Evolutionary conservation across 441 rosid species (phyloP).

Genomic region (Manihot esculenta): DNA sequence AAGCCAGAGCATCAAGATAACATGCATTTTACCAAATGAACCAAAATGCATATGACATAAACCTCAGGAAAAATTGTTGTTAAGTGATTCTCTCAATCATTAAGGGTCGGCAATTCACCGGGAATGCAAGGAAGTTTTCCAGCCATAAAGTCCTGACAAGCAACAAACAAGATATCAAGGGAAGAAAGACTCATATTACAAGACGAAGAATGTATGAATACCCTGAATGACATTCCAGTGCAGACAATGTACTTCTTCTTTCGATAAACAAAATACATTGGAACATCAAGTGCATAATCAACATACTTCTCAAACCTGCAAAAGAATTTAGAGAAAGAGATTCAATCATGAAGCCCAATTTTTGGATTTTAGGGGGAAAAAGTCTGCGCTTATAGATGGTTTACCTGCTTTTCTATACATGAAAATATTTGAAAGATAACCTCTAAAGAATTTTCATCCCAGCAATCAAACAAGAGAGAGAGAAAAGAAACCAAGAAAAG

Average conservation of each 20-base stretch:
- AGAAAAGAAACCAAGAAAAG: too few species aligned
- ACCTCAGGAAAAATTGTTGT: slow-evolving; percentile 99
- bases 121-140: slow-evolving; percentile 94
- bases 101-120: slow-evolving; percentile 86
- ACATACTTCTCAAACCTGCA: slow-evolving; percentile 98
- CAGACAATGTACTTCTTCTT: slow-evolving; percentile 87
- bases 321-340: slow-evolving; percentile 8
- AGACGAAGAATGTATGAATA: slow-evolving; percentile 50
- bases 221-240: slow-evolving; percentile 96
- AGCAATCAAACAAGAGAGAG: too few species aligned
- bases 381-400: background rate
- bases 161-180: background rate
- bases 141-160: slow-evolving; percentile 81
- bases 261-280: slow-evolving; percentile 96
- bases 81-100: slow-evolving; percentile 98
- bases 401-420: background rate
- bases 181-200: slow-evolving; percentile 31
- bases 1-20: slow-evolving; percentile 8
- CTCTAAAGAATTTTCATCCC: too few species aligned
- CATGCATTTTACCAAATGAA: background rate
- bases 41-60: background rate
- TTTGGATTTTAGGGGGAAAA: too few species aligned
- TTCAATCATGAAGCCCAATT: background rate
- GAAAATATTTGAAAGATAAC: background rate
- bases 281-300: slow-evolving; percentile 97